A percentile compares a stretch with the other conserved stretches of the same genome.
Evolutionary conservation across 441 rosid genomes (phyloP).

Genomic region (Gossypium aridum): DNA sequence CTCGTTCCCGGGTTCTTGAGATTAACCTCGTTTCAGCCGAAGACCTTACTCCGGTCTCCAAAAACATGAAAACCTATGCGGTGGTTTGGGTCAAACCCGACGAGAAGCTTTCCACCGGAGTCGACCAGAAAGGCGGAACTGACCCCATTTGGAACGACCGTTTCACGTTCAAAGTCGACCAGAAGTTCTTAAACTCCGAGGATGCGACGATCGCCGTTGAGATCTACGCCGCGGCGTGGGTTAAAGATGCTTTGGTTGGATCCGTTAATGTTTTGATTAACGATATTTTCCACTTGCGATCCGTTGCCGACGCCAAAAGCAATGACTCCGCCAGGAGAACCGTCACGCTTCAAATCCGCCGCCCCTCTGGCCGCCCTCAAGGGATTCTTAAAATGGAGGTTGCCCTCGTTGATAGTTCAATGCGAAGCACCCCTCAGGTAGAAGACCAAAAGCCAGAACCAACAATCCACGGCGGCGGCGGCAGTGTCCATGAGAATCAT

Average conservation of each 20-base stretch:
- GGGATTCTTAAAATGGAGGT: slow-evolving; percentile 76
- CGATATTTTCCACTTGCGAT: slow-evolving; percentile 45
- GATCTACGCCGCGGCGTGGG: slow-evolving; percentile 85
- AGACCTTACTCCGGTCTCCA: slow-evolving; percentile 65
- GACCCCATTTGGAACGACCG: slow-evolving; percentile 64
- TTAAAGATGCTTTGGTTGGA: slow-evolving; percentile 66
- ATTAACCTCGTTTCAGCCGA: slow-evolving; percentile 71
- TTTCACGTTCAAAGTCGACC: slow-evolving; percentile 68
- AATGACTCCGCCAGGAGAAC: slow-evolving; percentile 38
- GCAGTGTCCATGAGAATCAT: background rate
- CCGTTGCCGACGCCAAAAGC: slow-evolving; percentile 18
- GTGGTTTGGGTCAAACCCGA: slow-evolving; percentile 52
- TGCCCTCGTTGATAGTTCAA: slow-evolving; percentile 56
- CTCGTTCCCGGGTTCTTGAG: slow-evolving; percentile 57
- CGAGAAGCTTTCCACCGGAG: slow-evolving; percentile 45
- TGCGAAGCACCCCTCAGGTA: slow-evolving; percentile 61
- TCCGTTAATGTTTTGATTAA: slow-evolving; percentile 58
- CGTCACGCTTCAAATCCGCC: slow-evolving; percentile 74
- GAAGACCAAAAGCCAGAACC: background rate
- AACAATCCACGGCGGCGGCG: background rate
- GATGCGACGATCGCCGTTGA: slow-evolving; percentile 61
- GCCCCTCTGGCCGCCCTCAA: slow-evolving; percentile 87
- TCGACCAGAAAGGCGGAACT: slow-evolving; percentile 38
- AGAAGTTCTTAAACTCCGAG: slow-evolving; percentile 46
- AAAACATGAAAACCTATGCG: slow-evolving; percentile 77